Percentiles rank a stretch among this genome's conserved stretches.
These are phyloP conservation scores for Xerocomellus dryophilus DNA, from an alignment of 768 basidiomycete species.

Conservation along the genomic window DNA sequence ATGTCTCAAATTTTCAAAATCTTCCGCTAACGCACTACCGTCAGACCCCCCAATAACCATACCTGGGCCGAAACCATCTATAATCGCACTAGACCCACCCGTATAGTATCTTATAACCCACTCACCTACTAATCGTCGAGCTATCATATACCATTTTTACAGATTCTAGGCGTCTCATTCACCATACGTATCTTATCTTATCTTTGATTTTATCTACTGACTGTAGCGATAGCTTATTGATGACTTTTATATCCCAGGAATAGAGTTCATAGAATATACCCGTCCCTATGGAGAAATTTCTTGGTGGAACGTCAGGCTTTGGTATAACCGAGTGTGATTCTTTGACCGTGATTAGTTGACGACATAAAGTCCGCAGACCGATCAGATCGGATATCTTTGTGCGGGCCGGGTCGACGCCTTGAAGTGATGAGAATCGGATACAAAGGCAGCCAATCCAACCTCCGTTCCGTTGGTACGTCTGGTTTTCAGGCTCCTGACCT, in stretches of 20 bases:
- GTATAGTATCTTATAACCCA: not conserved
- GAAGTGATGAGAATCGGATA: not conserved
- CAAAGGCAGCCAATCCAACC: not conserved
- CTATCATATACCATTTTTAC: not conserved
- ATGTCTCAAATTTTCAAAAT: not conserved
- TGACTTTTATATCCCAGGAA: conserved; percentile 4
- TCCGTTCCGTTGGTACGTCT: not conserved
- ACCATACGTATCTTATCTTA: not conserved
- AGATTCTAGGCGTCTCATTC: not conserved
- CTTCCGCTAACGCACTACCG: not conserved
- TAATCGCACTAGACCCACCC: not conserved
- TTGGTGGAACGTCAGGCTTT: not conserved
- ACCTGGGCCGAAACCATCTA: not conserved
- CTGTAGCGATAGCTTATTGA: conserved; percentile 20
- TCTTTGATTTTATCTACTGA: not conserved
- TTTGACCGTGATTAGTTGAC: not conserved
- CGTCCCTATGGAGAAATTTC: not conserved
- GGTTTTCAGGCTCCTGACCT: not conserved
- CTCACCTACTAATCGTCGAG: not conserved
- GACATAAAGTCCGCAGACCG: not conserved
- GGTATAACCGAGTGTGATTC: not conserved
- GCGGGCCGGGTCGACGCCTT: not conserved
- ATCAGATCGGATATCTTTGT: not conserved
- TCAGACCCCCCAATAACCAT: conserved; percentile 3
- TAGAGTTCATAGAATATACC: not conserved